Evolutionary conservation across 2,329 filamentous ascomycete genomes (phyloP).

Genomic region (Beauveria sp.): DNA sequence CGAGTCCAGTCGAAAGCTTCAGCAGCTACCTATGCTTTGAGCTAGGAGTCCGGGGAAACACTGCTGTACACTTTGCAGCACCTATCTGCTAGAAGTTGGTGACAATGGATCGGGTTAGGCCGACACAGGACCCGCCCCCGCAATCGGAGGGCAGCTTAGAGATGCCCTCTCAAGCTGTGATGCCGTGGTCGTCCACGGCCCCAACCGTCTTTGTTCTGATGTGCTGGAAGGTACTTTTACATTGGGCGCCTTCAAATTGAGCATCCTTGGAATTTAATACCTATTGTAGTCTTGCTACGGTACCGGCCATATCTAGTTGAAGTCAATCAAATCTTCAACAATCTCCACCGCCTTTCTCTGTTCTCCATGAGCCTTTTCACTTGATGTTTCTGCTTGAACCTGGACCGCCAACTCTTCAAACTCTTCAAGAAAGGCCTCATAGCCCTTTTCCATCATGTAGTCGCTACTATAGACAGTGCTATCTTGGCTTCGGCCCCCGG

Average conservation of each 20-base stretch:
- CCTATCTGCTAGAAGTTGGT: neutral
- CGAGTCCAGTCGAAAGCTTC: neutral
- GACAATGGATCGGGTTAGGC: neutral
- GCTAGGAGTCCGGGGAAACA: no score
- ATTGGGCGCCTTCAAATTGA: no score
- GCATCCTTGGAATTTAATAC: no score
- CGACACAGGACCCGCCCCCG: neutral
- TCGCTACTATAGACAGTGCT: conserved; percentile 15
- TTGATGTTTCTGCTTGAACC: conserved; percentile 44
- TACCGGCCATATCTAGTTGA: no score
- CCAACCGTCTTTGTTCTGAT: neutral
- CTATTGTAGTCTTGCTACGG: no score
- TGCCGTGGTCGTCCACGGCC: neutral
- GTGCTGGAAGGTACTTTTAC: no score
- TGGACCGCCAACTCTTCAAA: conserved; percentile 12
- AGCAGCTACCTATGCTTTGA: neutral
- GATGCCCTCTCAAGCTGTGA: neutral
- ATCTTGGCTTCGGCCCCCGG: conserved; percentile 17
- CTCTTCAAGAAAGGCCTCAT: neutral
- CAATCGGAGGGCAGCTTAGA: neutral
- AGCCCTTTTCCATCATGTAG: conserved; percentile 1
- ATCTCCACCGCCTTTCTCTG: no score
- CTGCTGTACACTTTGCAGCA: no score
- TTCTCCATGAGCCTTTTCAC: no score
- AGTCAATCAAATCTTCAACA: no score